Base-by-base conservation (phyloP, 495 filamentous ascomycete species). In the Daldinia concentrica region DNA sequence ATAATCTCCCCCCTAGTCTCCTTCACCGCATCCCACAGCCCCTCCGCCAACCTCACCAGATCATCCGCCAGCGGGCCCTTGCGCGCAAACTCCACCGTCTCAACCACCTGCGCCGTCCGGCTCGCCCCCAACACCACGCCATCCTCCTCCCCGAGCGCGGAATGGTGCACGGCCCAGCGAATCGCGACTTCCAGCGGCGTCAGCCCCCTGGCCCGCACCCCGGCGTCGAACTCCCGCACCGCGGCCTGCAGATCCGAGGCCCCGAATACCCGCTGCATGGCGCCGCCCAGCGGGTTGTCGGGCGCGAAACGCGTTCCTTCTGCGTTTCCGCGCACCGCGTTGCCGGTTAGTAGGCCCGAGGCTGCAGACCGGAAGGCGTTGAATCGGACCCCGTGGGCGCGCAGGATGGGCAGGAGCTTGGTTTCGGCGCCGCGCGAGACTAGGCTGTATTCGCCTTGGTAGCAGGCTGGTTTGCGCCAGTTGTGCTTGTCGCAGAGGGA, bases 101-200 rank as follows among this genome's bases (percentile, higher is more conserved):
- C 74, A 27, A 81, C 72, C 15, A 90, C 51, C 73, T 90, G 88
- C 41, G 73, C 55, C 1, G 71, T n/a, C 43, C 66, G 82, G 43
- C 81, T 84, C 0, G 85, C 82, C 0, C 88, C 88, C 36, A 88
- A 43, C 19, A 90, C 79, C 4, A 90, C 62, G 1, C 75, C 86
- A 78, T 91, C 88, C 29, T 84, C 82, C 0, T 74, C 78, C 0
- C 79, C 81, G 45, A 90, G 70, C 8, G 69, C 73, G 5, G 84
- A 86, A 66, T 90, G 79, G 69, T 85, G 86, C 22, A 80, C 74
- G 4, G 88, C 73, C 88, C 88, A 90, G 14, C 88, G 77, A 71
- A 86, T 84, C 14, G 86, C 85, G 30, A 90, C 73, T 50, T 85
- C 85, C 8, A 83, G 80, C 68, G 85, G 83, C 22, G 75, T 61